phyloP scores from a whole-genome alignment of 2,329 filamentous ascomycete genomes.

The Xylaria multiplex region DNA sequence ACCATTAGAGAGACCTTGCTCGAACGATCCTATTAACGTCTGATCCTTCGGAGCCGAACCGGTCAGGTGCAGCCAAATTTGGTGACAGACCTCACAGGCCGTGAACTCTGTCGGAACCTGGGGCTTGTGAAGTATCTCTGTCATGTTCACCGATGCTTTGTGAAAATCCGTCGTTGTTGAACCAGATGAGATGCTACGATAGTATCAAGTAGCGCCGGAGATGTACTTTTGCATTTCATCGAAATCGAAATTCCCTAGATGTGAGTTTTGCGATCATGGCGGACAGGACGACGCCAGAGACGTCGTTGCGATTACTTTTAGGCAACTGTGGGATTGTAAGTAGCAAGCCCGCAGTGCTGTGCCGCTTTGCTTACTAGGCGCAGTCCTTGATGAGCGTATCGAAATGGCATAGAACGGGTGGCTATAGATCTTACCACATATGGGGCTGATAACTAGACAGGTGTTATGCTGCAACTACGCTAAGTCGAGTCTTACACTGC shows the following conservation, averaged over 20 bases:
- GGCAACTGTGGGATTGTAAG: too few species aligned
- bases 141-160: neutral
- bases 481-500: too few species aligned
- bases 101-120: neutral
- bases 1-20: neutral
- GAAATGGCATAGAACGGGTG: neutral
- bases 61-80: slow-evolving; percentile 1
- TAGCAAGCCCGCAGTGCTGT: too few species aligned
- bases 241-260: neutral
- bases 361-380: too few species aligned
- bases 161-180: neutral
- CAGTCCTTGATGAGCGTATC: neutral
- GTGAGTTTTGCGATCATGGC: neutral
- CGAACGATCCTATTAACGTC: neutral
- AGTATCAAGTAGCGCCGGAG: neutral
- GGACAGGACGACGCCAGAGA: neutral
- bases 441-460: neutral
- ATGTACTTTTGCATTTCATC: neutral
- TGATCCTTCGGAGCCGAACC: neutral
- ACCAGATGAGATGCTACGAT: neutral
- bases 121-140: neutral
- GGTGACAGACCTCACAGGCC: neutral
- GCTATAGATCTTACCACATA: neutral
- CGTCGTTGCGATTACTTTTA: too few species aligned
- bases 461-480: too few species aligned